Evolutionary conservation across 345 rosid species (phyloP).

Genomic region (Eutrema japonicum): DNA sequence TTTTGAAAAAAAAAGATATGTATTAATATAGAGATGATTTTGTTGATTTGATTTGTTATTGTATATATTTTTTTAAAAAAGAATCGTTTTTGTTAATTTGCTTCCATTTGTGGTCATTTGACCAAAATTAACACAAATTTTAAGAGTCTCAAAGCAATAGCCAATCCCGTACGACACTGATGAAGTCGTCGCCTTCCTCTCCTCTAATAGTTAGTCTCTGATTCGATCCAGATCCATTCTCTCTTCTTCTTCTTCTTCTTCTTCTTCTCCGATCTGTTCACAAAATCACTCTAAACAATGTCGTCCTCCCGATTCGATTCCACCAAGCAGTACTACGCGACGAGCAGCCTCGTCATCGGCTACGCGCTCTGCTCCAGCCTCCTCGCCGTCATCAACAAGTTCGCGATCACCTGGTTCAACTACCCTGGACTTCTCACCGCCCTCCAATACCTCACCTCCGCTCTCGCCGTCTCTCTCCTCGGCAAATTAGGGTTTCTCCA

Average conservation of each 20-base stretch:
- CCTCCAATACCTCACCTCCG: constrained; percentile 80
- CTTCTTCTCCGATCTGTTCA: constrained; percentile 34
- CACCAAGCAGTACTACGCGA: constrained; percentile 55
- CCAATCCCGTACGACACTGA: constrained; percentile 38
- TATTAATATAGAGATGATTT: too few species aligned
- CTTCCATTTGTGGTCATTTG: constrained; percentile 5
- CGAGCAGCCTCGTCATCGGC: constrained; percentile 82
- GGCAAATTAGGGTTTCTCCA: constrained; percentile 80
- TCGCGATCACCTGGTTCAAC: constrained; percentile 86
- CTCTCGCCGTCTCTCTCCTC: constrained; percentile 80
- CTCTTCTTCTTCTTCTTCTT: constrained; percentile 27
- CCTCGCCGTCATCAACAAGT: constrained; percentile 96
- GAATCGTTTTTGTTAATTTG: neutral
- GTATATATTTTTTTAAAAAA: too few species aligned
- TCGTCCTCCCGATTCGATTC: constrained; percentile 53
- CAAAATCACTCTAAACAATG: constrained; percentile 26
- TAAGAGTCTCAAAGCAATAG: neutral
- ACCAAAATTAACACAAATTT: constrained; percentile 15
- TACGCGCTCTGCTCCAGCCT: constrained; percentile 97
- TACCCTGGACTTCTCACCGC: constrained; percentile 93
- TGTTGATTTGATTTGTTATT: neutral
- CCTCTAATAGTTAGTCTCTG: constrained; percentile 26
- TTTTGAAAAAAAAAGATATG: too few species aligned
- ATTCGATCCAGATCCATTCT: constrained; percentile 42
- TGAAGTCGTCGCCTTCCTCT: constrained; percentile 36